phyloP scores from a whole-genome alignment of 2,329 filamentous ascomycete genomes.

The Verticillium klebahnii region DNA sequence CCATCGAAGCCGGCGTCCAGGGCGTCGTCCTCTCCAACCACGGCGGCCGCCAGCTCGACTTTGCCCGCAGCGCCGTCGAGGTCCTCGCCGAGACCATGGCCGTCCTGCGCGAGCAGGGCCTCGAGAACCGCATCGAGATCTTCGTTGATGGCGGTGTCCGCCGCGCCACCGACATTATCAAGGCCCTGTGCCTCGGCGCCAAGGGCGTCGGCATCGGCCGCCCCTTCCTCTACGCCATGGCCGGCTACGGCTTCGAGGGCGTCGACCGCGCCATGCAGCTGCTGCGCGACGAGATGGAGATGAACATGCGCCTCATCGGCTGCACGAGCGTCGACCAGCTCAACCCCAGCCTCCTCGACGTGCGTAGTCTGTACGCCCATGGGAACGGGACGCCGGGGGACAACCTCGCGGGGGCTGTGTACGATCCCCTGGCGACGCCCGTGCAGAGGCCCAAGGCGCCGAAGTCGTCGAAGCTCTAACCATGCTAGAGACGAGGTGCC shows the following conservation, averaged over 20 bases:
- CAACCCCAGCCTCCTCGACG: slow-evolving; percentile 76
- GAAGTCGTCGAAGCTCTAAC: slow-evolving; percentile 41
- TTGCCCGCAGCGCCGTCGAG: slow-evolving; percentile 83
- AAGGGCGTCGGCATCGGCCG: slow-evolving; percentile 90
- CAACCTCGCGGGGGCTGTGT: slow-evolving; percentile 41
- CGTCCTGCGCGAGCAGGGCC: slow-evolving; percentile 67
- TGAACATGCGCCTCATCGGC: slow-evolving; percentile 96
- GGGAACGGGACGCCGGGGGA: slow-evolving; percentile 44
- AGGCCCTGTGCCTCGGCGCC: slow-evolving; percentile 88
- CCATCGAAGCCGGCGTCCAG: slow-evolving; percentile 76
- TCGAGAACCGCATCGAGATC: slow-evolving; percentile 76
- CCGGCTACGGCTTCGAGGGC: slow-evolving; percentile 78
- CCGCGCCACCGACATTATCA: slow-evolving; percentile 89
- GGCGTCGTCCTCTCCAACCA: slow-evolving; percentile 95
- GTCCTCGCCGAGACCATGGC: slow-evolving; percentile 93
- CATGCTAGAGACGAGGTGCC: background rate
- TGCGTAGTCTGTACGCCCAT: slow-evolving; percentile 59
- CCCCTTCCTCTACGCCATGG: slow-evolving; percentile 96
- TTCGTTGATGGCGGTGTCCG: slow-evolving; percentile 89
- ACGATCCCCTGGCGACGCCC: slow-evolving; percentile 50
- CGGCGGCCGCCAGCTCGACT: slow-evolving; percentile 90
- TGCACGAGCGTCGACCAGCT: slow-evolving; percentile 70
- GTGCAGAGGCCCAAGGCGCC: slow-evolving; percentile 39
- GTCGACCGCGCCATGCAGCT: slow-evolving; percentile 91
- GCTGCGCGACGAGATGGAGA: slow-evolving; percentile 94